Evolutionary conservation across 768 basidiomycete species (phyloP), one percentile per base, ranked within the genome.

Genomic region (Suillus fuscotomentosus): DNA sequence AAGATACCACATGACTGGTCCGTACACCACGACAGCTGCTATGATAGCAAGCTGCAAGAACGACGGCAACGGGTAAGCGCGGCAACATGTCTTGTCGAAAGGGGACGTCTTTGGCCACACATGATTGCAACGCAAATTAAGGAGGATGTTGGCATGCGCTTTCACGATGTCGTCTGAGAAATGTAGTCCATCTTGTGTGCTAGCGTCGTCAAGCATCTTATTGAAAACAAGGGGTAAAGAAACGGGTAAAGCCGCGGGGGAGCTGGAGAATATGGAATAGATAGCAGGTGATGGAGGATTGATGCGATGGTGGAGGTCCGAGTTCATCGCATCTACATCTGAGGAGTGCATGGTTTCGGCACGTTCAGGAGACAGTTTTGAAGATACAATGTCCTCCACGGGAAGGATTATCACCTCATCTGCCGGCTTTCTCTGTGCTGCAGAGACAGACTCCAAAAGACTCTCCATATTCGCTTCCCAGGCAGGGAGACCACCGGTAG

Each of bases 241-340:
- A 39, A 92, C 79, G 6, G 80, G 79, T 17, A 71, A 45, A 34
- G 70, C 56, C 17, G 71, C 60, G 14, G 72, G 51, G 20, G 69
- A 63, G 14, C 64, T 68, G 4, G 72, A 61, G 45, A 78, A 63
- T 47, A 76, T 71, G 27, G 69, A 70, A 64, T 79, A 77, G 41
- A 73, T 75, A 62, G 69, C 66, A 24, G 70, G 65, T 22, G 64
- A 42, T 47, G 76, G 70, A 54, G 79, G 78, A 64, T 81, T 75
- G 24, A 92, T 83, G 60, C 91, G 86, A 71, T 92, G 90, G 65
- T 80, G 81, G 60, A 95, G 81, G 73, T 92, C 90, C 3, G 90
- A 88, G 75, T 97, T 97, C 94, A 97, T 95, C 47, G 90, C 91
- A 69, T 94, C 90, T 62, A 96, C 89, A 70, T 95, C 92, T 15